These are phyloP conservation scores for Cetraspora pellucida DNA, from an alignment of 192 early-diverging fungal genomes.

Conservation along the genomic window DNA sequence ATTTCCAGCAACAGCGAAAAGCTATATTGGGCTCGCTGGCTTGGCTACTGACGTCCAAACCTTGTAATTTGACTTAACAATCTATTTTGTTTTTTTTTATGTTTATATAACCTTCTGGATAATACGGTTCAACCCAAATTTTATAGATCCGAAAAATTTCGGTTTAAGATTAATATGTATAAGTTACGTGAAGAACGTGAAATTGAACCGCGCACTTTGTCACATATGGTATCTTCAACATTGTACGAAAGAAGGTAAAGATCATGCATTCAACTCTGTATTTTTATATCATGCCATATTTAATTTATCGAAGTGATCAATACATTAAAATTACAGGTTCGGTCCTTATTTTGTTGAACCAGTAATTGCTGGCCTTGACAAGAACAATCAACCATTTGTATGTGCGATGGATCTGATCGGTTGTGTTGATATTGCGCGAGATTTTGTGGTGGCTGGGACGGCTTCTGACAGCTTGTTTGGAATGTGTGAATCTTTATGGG, in stretches of 20 bases:
- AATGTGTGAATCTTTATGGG: conserved; percentile 97
- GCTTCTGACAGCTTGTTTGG: conserved; percentile 86
- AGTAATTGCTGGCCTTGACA: conserved; percentile 92
- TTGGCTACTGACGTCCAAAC: conserved; percentile 97
- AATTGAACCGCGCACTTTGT: conserved; percentile 92
- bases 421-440: conserved; percentile 87
- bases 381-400: conserved; percentile 88
- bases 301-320: background rate
- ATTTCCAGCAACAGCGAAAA: conserved; percentile 82
- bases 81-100: background rate
- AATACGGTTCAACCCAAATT: background rate
- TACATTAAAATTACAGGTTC: conserved; percentile 65
- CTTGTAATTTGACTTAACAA: conserved; percentile 62
- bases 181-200: conserved; percentile 92
- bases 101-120: background rate
- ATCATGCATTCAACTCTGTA: background rate
- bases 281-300: background rate
- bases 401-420: conserved; percentile 95
- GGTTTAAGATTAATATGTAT: conserved; percentile 96
- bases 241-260: conserved; percentile 87
- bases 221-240: conserved; percentile 91
- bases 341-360: conserved; percentile 96
- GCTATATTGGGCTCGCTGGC: conserved; percentile 88
- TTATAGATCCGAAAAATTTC: conserved; percentile 79
- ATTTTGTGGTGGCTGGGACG: conserved; percentile 95